Evolutionary conservation across 176 grass and related monocot genomes (phyloP).

Genomic region (Chrysopogon serrulatus): DNA sequence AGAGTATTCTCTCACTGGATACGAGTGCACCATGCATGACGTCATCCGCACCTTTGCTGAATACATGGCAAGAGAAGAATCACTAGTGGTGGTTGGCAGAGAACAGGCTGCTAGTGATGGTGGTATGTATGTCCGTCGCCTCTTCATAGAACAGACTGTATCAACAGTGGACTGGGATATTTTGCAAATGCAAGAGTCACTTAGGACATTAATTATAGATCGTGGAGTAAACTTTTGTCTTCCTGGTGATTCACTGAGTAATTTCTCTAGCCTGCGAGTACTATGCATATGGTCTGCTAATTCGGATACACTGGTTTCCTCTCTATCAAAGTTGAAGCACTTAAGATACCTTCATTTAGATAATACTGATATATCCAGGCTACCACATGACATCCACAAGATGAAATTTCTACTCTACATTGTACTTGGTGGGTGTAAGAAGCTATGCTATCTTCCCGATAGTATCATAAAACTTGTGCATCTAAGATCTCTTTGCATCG

Average conservation of each 20-base stretch:
- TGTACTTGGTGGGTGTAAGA: rapidly evolving
- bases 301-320: background rate
- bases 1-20: background rate
- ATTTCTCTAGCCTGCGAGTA: background rate
- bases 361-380: background rate
- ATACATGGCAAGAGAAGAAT: conserved; percentile 5
- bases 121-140: background rate
- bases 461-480: background rate
- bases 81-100: background rate
- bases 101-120: background rate
- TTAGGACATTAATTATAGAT: conserved; percentile 2
- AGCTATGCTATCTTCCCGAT: background rate
- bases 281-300: background rate
- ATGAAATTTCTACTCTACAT: conserved; percentile 7
- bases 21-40: background rate
- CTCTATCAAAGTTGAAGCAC: background rate
- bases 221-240: background rate
- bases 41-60: conserved; percentile 9
- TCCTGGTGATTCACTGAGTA: background rate
- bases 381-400: background rate
- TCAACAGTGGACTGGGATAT: background rate
- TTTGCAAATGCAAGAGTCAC: background rate
- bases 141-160: background rate
- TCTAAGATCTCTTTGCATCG: background rate
- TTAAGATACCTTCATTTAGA: background rate